Base-by-base conservation (phyloP, 2,329 filamentous ascomycete genomes). In the Xylariaceae sp. region DNA sequence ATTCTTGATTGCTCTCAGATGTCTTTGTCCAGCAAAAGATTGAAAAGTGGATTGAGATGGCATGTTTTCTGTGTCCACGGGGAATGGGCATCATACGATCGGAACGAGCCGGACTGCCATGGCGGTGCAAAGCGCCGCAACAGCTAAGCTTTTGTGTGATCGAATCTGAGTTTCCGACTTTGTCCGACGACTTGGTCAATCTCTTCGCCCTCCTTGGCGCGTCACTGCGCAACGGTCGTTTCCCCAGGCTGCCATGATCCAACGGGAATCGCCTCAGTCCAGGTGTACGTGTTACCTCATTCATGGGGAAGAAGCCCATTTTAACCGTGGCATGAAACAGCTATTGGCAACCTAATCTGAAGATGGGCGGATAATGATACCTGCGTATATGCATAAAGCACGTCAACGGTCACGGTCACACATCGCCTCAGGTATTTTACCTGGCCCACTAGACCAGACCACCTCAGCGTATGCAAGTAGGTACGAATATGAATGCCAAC, bases 21-120 rank as follows among this genome's bases (percentile, higher is more conserved):
- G 59, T 48, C 52, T 53, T 48, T 37, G n/a, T 44, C 23, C 19
- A 6, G 20, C 44, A 26, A 51, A 42, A 21, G 48, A 51, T 53
- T 55, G 44, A 57, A 52, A 53, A 55, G 48, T 57, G 57, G 46
- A 48, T 40, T 55, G 14, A 29, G 45, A 51, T 62, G 48, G 59
- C 53, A 45, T 55, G 59, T 62, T 62, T 60, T 52, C 23, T 16
- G 12, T 40, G 5, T 21, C 26, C 32, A 44, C 50, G 43, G n/a
- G 23, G 55, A n/a, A n/a, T 51, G 48, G 45, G 20, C 10, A 57
- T 62, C 59, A 43, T 62, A 62, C 42, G 56, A 62, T 55, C 59
- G 59, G 59, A 44, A 55, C 20, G 43, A 48, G 19, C 59, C 59
- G 59, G 51, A n/a, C 21, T 26, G 23, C 20, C 37, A 46, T 29